Evolutionary conservation across 164 flowering plant genomes (phyloP), one percentile per base, ranked within the genome.

Genomic region (Amborella trichopoda): DNA sequence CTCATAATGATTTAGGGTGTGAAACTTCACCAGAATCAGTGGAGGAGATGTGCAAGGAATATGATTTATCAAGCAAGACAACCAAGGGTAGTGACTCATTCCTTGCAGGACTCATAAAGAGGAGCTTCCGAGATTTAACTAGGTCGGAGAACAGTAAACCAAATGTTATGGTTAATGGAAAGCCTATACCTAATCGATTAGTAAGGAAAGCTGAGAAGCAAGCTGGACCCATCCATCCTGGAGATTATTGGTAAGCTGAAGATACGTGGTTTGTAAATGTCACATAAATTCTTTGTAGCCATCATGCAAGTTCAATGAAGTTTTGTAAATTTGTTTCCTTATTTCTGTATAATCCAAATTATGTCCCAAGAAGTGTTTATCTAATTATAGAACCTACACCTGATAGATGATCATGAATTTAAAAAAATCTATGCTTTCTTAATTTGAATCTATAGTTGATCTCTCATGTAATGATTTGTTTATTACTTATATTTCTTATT

Each of bases 121-220:
- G 59, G 60, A 65, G 75, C 49, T 68, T 68, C 21, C 64, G 40
- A 37, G 78, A 75, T 43, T 53, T 63, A 22, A 54, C 70, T 14
- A 68, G 60, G 34, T 42, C 26, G 28, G 78, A 70, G 49, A 56
- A 50, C 46, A 69, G 44, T 9, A 74, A 49, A 49, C 27, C 54
- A 17, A 66, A 43, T 56, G 80, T 93, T 23, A 60, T 67, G 14
- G 58, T 93, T 4, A 93, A 93, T 56, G 95, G 94, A 22, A 77
- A 73, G 22, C 57, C 61, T 33, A 66, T 93, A 60, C 61, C 83
- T n/a, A 83, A 79, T 60, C 74, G 72, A 22, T 40, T 71, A 49
- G 50, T 93, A 37, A 85, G 70, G 72, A 93, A 73, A 58, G 99
- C 96, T 40, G 89, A 88, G 55, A 93, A 81, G 69, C 52, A 67